Evolutionary conservation across 305 asterid species (phyloP).

Genomic region (Fraxinus dipetala): DNA sequence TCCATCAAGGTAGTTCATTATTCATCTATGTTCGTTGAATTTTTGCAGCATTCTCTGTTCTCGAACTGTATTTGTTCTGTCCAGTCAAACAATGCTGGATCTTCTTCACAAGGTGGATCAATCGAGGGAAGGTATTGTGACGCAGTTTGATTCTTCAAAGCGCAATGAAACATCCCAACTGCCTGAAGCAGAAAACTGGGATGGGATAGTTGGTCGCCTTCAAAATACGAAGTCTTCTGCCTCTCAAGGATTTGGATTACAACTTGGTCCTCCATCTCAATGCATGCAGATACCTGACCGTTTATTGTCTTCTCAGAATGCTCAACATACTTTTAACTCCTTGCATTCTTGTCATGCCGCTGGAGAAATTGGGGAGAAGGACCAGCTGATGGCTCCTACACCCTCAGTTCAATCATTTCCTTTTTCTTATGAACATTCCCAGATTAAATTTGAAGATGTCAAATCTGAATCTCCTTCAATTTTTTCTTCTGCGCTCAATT

Average conservation of each 20-base stretch:
- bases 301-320: slow-evolving; percentile 41
- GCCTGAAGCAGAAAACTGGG: slow-evolving; percentile 46
- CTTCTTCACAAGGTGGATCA: slow-evolving; percentile 86
- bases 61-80: slow-evolving; percentile 24
- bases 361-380: slow-evolving; percentile 37
- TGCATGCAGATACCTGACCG: slow-evolving; percentile 34
- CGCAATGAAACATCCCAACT: slow-evolving; percentile 45
- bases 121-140: slow-evolving; percentile 39
- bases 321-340: slow-evolving; percentile 26
- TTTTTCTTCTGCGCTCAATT: slow-evolving; percentile 35
- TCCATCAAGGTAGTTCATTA: slow-evolving; percentile 46
- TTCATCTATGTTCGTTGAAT: not conserved
- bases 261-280: slow-evolving; percentile 88
- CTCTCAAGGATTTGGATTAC: slow-evolving; percentile 79
- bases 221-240: slow-evolving; percentile 49
- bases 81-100: slow-evolving; percentile 84
- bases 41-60: slow-evolving; percentile 4
- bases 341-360: slow-evolving; percentile 31
- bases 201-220: slow-evolving; percentile 45
- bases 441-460: slow-evolving; percentile 32
- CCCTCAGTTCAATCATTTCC: slow-evolving; percentile 50
- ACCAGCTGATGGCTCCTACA: slow-evolving; percentile 33
- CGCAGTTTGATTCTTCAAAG: slow-evolving; percentile 36
- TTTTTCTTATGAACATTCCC: slow-evolving; percentile 35
- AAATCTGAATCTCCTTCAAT: slow-evolving; percentile 44